Conservation (phyloP, 148 eudicot species). For the Vaccinium myrtillus region DNA sequence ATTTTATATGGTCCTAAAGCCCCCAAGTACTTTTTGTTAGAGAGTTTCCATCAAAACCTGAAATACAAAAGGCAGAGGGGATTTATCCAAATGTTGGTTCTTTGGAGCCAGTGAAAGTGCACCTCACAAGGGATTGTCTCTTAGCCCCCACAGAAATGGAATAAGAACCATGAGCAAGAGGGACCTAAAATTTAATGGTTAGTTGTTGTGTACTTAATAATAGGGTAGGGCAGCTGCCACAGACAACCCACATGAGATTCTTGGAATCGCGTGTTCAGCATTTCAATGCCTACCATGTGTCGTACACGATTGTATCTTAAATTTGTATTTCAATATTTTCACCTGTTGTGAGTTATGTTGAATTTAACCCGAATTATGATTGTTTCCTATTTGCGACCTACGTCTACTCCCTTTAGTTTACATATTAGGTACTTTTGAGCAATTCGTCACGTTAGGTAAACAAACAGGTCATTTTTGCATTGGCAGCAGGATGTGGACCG, state of each 20-base stretch:
- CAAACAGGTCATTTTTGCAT: too few relatives aligned
- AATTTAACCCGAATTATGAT: neutral
- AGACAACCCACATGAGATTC: slow-evolving; percentile 11
- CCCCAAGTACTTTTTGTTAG: too few relatives aligned
- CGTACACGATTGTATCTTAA: neutral
- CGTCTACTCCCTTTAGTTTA: neutral
- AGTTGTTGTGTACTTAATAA: neutral
- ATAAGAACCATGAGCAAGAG: slow-evolving; percentile 13
- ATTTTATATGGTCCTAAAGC: neutral
- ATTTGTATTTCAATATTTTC: neutral
- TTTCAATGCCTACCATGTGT: neutral
- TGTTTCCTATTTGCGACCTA: neutral
- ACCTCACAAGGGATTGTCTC: slow-evolving; percentile 34
- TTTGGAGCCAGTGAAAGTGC: slow-evolving; percentile 19
- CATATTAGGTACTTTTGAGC: neutral
- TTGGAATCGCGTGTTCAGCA: neutral
- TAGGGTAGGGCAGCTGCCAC: neutral
- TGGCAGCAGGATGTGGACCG: too few relatives aligned
- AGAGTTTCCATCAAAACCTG: neutral
- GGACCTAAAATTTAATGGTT: neutral
- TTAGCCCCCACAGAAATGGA: slow-evolving; percentile 11
- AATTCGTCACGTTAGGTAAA: neutral
- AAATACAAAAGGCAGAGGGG: slow-evolving; percentile 15
- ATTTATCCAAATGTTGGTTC: slow-evolving; percentile 25
- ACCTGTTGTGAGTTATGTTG: too few relatives aligned